Base-by-base conservation (phyloP, 2,329 filamentous ascomycete genomes). In the Fusarium sp. region DNA sequence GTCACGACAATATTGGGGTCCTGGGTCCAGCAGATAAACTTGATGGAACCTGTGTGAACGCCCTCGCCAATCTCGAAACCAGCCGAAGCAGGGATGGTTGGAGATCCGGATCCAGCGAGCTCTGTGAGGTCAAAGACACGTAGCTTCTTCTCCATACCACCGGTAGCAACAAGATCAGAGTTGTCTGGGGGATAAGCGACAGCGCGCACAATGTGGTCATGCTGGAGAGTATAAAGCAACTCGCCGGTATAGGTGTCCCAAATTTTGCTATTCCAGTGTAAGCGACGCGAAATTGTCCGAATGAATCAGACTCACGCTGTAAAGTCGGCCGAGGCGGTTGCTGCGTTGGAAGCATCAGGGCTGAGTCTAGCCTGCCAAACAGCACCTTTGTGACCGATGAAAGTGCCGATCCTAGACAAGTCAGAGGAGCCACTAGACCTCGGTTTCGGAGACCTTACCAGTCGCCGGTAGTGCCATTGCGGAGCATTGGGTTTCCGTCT, bases 401-500 rank as follows among this genome's bases (percentile, higher is more conserved):
- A 98, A 33, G 95, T 98, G 44, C 95, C 95, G 69, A 98, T 98
- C 91, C 92, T 96, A 74, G 17, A 29, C 60, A 61, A 42, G 70
- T 65, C 47, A 68, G 57, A 43, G 29, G 43, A 13, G 21, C 10
- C 42, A 31, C 32, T 31, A 50, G 57, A 45, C 3, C 13, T n/a
- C 15, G 43, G 31, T 14, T 29, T 31, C 21, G 23, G 35, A 11
- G 19, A 52, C 67, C 81, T 57, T 80, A 91, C 91, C 93, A 97
- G 76, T 97, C 93, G 56, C 95, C 95, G 43, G 94, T 99, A 60
- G 96, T 85, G 62, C 95, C 95, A 79, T 98, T 92, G 66, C 95
- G 91, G 69, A 99, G 89, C 93, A 98, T 98, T 46, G 95, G 95
- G 75, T 98, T 98, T 72, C 94, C 94, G 81, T 99, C 95, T 93